Conservation (phyloP, 495 filamentous ascomycete species). For the Xylaria scruposa region DNA sequence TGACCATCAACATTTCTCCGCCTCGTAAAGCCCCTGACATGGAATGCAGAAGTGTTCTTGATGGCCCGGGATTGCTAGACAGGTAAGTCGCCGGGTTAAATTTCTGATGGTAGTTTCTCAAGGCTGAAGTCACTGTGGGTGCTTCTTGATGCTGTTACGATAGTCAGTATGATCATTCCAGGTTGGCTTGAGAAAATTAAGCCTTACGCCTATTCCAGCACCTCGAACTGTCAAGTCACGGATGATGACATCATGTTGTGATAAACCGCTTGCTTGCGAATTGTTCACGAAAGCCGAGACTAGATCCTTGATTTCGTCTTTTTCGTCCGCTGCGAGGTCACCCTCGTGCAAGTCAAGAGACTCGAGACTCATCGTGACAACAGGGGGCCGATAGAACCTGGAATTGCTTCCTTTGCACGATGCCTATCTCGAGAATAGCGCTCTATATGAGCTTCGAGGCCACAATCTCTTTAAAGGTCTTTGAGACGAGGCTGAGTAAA, state of each 20-base stretch:
- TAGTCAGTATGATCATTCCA: constrained; percentile 1
- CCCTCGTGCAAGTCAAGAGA: neutral
- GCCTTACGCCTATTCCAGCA: neutral
- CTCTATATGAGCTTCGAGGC: neutral
- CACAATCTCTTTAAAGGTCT: constrained; percentile 7
- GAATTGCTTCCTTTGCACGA: neutral
- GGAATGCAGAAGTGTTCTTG: neutral
- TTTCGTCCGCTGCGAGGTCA: neutral
- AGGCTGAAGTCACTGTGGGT: constrained; percentile 1
- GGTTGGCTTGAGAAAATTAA: neutral
- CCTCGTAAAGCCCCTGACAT: constrained; percentile 1
- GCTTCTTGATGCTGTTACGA: neutral
- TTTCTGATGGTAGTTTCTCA: neutral
- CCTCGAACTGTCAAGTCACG: neutral
- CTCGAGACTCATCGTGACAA: neutral
- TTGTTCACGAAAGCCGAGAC: neutral
- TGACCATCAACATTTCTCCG: constrained; percentile 82
- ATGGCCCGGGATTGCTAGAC: neutral
- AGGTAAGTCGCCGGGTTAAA: neutral
- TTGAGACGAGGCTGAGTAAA: neutral
- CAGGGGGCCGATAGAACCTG: neutral
- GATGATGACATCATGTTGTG: neutral
- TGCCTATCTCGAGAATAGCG: neutral
- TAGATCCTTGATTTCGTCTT: neutral
- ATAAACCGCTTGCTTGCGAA: neutral